Percentiles rank a stretch among this genome's conserved stretches.
Conservation (phyloP, 140 eudicot species). For the Cichorium intybus region DNA sequence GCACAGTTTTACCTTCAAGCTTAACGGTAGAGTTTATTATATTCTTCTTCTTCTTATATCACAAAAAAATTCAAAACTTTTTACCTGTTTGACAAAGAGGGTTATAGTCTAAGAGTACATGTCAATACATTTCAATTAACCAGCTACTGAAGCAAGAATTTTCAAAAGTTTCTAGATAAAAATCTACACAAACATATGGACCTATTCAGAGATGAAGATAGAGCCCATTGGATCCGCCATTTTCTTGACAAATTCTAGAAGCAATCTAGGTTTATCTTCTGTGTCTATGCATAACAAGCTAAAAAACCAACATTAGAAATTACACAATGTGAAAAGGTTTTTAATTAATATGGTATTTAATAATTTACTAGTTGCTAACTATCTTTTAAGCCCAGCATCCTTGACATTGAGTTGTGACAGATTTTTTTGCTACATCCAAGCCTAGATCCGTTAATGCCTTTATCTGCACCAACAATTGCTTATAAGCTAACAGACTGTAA, state of each 20-base stretch:
- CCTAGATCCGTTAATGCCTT: conserved; percentile 81
- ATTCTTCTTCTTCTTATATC: no score
- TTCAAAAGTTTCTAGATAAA: no score
- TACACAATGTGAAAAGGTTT: background rate
- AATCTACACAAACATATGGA: no score
- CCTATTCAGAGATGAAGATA: no score
- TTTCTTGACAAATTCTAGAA: conserved; percentile 69
- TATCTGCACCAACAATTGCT: conserved; percentile 59
- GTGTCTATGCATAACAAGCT: conserved; percentile 90
- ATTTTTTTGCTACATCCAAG: conserved; percentile 83
- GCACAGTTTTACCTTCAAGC: no score
- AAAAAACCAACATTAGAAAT: background rate
- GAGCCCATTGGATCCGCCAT: no score
- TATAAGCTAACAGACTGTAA: background rate
- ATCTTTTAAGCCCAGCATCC: conserved; percentile 88
- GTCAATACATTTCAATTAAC: no score
- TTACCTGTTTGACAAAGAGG: no score
- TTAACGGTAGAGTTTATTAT: no score
- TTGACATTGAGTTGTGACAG: conserved; percentile 78
- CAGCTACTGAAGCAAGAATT: no score
- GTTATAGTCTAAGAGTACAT: no score
- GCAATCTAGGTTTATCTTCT: conserved; percentile 88
- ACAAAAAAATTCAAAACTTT: no score
- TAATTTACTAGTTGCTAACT: conserved; percentile 39
- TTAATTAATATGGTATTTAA: background rate